Percentiles rank a stretch among this genome's conserved stretches.
Evolutionary conservation across 805 yeast genomes (phyloP).

Genomic region (Debaryomyces tyrocola): DNA sequence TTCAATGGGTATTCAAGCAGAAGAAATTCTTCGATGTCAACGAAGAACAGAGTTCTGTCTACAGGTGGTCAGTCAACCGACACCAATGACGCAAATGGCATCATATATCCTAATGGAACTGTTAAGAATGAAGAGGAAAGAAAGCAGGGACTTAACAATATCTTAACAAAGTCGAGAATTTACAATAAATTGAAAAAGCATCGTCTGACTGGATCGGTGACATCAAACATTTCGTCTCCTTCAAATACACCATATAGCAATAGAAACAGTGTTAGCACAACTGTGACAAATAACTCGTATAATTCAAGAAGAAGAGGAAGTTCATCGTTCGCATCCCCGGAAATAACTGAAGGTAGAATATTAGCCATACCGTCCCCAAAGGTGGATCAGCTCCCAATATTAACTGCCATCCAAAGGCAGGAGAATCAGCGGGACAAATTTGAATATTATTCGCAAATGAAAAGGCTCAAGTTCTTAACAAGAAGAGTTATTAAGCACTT

Average conservation of each 20-base stretch:
- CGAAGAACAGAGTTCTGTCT: slow-evolving; percentile 20
- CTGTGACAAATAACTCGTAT: slow-evolving; percentile 16
- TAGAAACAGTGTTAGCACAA: slow-evolving; percentile 20
- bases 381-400: not conserved
- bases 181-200: slow-evolving; percentile 37
- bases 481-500: slow-evolving; percentile 12
- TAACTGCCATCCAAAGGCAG: slow-evolving; percentile 20
- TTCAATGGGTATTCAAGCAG: not conserved
- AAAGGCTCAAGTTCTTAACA: slow-evolving; percentile 15
- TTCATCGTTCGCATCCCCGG: slow-evolving; percentile 6
- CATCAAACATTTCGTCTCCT: slow-evolving; percentile 18
- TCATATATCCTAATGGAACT: no score
- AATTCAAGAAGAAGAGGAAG: slow-evolving; percentile 19
- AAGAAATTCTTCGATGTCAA: slow-evolving; percentile 3
- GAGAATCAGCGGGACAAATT: slow-evolving; percentile 33
- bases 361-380: not conserved
- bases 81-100: not conserved
- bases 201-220: slow-evolving; percentile 30
- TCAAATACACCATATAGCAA: slow-evolving; percentile 21
- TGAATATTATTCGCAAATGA: slow-evolving; percentile 34
- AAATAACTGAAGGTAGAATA: slow-evolving; percentile 2
- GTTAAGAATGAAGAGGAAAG: slow-evolving; percentile 14
- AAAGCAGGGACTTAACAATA: slow-evolving; percentile 18
- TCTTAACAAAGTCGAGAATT: slow-evolving; percentile 33
- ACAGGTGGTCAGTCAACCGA: slow-evolving; percentile 1